Evolutionary conservation across 805 yeast species (phyloP), one percentile per base, ranked within the genome.

Genomic region (Danielia reshetovae): DNA sequence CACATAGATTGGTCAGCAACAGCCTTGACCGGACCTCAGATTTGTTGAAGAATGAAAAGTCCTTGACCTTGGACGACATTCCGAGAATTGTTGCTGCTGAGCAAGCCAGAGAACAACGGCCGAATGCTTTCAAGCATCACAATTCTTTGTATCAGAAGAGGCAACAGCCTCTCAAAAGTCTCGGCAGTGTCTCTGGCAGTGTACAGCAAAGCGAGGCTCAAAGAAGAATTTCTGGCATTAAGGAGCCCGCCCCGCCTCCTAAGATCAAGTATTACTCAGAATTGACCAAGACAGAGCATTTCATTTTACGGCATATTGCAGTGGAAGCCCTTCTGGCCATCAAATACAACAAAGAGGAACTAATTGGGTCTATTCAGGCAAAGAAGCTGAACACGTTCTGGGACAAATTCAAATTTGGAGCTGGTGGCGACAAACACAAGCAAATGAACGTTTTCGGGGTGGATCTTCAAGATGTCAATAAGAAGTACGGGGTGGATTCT

Each of bases 11-110:
- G 27, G 27, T 48, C 4, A 52, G 57, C 17, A 56, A 50, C 39
- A 55, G 53, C 29, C 65, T 82, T 29, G 81, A 77, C 49, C 72
- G 81, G 2, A 80, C 89, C 0, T 74, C 87, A 2, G 81, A 77
- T 45, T 68, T 85, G 31, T 72, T 88, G 35, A 77, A 81, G 49
- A 84, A 79, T 51, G 94, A 90, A 47, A 85, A 84, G 47, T 81
- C 90, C 0, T 72, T 93, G 34, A 90, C 97, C 0, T 72, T 93
- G 48, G 97, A 93, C 59, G 99, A 93, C 59, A 93, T 93, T 49
- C 96, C 97, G 6, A 73, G 97, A 45, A 90, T 93, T 53, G 97
- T 93, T 6, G 95, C 97, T 2, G 90, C 95, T 7, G 97, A 93
- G 51, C 96, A 90, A 58, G 96, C 97, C 0, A 70, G 96, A 43